phyloP scores from a whole-genome alignment of 352 stramenopile species.

The Phytopythium sindhum region DNA sequence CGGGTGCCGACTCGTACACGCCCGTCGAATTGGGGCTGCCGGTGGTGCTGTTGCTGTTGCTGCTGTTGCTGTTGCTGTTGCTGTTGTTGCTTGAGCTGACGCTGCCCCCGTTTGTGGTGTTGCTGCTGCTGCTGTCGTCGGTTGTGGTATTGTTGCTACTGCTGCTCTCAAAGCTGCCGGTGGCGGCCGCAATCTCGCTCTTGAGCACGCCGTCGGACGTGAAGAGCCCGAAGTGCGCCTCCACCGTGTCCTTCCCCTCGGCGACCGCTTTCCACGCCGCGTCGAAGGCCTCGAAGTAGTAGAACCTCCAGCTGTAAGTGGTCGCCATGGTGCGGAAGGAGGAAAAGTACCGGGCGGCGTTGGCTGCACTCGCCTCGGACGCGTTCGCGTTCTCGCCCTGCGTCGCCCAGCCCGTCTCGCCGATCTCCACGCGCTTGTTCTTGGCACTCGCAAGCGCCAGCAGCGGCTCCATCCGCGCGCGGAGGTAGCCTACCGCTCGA shows the following conservation, averaged over 20 bases:
- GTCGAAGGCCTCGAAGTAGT: slow-evolving; percentile 72
- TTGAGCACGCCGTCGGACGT: slow-evolving; percentile 42
- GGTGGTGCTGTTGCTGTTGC: background rate
- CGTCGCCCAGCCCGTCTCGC: slow-evolving; percentile 68
- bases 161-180: background rate
- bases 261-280: slow-evolving; percentile 50
- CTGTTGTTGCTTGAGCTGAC: background rate
- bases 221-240: slow-evolving; percentile 64
- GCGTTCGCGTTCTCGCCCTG: slow-evolving; percentile 30
- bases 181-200: slow-evolving; percentile 19
- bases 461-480: slow-evolving; percentile 35
- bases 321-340: slow-evolving; percentile 47
- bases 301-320: slow-evolving; percentile 47
- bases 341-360: slow-evolving; percentile 52
- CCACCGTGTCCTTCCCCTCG: slow-evolving; percentile 38
- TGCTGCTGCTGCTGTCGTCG: background rate
- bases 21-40: slow-evolving; percentile 2
- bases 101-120: background rate
- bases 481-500: slow-evolving; percentile 35
- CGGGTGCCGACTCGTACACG: background rate
- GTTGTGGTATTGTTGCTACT: background rate
- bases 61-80: background rate
- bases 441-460: slow-evolving; percentile 19
- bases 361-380: slow-evolving; percentile 33
- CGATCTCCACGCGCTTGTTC: slow-evolving; percentile 54